phyloP scores from a whole-genome alignment of 2,329 filamentous ascomycete species.

The Eutypella sp. region DNA sequence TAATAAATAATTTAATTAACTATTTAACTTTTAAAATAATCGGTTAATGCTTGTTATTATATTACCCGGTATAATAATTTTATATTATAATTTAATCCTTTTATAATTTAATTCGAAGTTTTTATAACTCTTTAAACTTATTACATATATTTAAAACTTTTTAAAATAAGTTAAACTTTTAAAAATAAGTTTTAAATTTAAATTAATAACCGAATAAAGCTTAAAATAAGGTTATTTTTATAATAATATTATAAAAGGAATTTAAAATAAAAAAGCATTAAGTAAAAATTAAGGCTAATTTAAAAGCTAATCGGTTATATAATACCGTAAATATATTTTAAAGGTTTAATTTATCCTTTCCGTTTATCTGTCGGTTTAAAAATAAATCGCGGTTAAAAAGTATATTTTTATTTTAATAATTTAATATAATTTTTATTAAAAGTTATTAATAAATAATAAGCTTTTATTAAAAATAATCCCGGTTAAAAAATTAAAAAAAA shows the following conservation, averaged over 20 bases:
- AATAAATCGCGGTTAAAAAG: not conserved
- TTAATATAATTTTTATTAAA: not conserved
- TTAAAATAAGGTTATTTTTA: not conserved
- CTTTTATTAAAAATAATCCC: not conserved
- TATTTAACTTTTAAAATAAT: too few relatives aligned
- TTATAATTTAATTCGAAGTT: not conserved
- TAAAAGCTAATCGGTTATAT: too few relatives aligned
- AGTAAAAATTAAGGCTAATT: not conserved
- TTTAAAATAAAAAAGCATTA: too few relatives aligned
- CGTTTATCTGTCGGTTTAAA: too few relatives aligned
- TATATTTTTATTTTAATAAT: not conserved
- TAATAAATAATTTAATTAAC: too few relatives aligned
- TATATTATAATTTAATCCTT: too few relatives aligned
- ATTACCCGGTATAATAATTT: too few relatives aligned
- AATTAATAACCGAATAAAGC: not conserved
- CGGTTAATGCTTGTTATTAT: too few relatives aligned
- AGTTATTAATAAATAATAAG: not conserved
- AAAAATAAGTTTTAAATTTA: too few relatives aligned
- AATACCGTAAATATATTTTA: too few relatives aligned
- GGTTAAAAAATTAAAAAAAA: not conserved
- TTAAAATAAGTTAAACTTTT: not conserved
- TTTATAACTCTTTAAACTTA: not conserved
- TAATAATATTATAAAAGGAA: not conserved
- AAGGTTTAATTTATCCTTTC: too few relatives aligned
- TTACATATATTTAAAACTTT: not conserved